Evolutionary conservation across 768 basidiomycete genomes (phyloP), one percentile per base, ranked within the genome.

Genomic region (Auriscalpium vulgare): DNA sequence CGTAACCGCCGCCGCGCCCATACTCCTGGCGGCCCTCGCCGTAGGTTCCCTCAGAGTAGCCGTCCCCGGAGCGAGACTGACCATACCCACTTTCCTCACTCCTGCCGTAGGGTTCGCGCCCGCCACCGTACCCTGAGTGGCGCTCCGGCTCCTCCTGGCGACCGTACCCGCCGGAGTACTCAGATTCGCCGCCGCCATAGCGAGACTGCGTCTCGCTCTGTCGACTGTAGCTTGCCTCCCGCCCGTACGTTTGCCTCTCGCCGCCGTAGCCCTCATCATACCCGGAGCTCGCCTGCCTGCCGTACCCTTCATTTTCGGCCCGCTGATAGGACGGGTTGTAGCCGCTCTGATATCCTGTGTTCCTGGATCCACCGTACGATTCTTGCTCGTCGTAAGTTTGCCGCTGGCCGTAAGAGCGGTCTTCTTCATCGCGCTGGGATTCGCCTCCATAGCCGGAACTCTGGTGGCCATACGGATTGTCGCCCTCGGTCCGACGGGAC

Each of bases 131-230:
- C 43, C 19, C 59, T 9, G 58, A 49, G 47, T 36, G 8, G 17
- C 40, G 50, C 14, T 46, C 43, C 21, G 38, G 49, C 10, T 50
- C 51, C n/a, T 47, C 55, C 10, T 52, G 46, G 7, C 56, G 52
- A 5, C 48, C 55, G 36, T 50, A 53, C 17, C 54, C 50, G 19
- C 48, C 44, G n/a, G 51, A 37, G 35, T 51, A 37, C 53, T 43
- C 14, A 54, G 46, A 45, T 45, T 57, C 60, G 46, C 61, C 53
- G 17, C 60, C 56, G 1, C 53, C 49, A 34, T 58, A 56, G 21
- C 55, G 51, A 35, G 29, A 29, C 17, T 56, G 56, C 29, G 45
- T 35, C 29, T 50, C 56, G 17, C 48, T 55, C 38, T 57, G 44
- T 37, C 35, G 4, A 44, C 48, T 37, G 40, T 60, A 56, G 34